Conservation (phyloP, 1,284 basidiomycete species). For the Leucoagaricus sp. region DNA sequence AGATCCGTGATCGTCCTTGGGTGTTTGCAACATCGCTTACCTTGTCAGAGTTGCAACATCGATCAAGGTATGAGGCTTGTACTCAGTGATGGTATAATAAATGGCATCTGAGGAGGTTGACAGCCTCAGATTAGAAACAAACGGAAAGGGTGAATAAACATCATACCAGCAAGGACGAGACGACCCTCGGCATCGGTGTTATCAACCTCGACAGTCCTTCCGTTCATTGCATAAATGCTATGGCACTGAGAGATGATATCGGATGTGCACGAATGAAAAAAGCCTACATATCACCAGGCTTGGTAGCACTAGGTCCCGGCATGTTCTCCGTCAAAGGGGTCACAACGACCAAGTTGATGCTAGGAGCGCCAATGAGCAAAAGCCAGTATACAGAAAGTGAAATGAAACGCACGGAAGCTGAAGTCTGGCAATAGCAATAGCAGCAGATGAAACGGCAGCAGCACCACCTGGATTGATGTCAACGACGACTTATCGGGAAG, state of each 20-base stretch:
- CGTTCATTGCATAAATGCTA: slow-evolving; percentile 87
- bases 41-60: slow-evolving; percentile 86
- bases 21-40: slow-evolving; percentile 29
- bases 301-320: slow-evolving; percentile 83
- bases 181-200: slow-evolving; percentile 91
- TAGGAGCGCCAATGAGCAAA: slow-evolving; percentile 26
- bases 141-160: too few species aligned
- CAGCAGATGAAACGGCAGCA: slow-evolving; percentile 73
- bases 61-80: slow-evolving; percentile 81
- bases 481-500: neutral
- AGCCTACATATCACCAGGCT: slow-evolving; percentile 81
- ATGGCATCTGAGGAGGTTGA: slow-evolving; percentile 86
- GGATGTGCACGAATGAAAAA: neutral
- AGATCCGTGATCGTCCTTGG: neutral
- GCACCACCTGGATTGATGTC: slow-evolving; percentile 60
- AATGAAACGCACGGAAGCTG: slow-evolving; percentile 61
- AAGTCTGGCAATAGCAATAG: slow-evolving; percentile 81
- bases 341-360: slow-evolving; percentile 74
- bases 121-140: too few species aligned
- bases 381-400: neutral
- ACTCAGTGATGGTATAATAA: slow-evolving; percentile 80
- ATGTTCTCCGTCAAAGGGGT: slow-evolving; percentile 88
- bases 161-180: slow-evolving; percentile 68
- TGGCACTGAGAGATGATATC: neutral
- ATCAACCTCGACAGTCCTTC: slow-evolving; percentile 86